Conservation (phyloP, 164 flowering plant genomes). For the Nymphaea thermarum region DNA sequence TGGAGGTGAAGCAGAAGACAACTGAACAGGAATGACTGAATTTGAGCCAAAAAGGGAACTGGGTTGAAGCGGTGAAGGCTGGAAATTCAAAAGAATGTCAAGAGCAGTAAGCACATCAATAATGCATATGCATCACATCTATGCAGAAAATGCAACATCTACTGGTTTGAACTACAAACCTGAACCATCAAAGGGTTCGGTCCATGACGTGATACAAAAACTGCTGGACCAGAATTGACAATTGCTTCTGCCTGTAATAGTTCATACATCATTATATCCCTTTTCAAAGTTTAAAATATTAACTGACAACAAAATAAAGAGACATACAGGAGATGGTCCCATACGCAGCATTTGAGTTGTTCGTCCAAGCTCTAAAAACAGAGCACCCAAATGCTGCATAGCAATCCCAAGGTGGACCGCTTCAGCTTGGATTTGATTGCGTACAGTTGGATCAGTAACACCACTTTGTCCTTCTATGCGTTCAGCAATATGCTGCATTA, state of each 20-base stretch:
- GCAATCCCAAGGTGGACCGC: slow-evolving; percentile 57
- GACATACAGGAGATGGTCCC: slow-evolving; percentile 86
- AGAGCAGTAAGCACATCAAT: no score
- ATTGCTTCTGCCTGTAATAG: slow-evolving; percentile 57
- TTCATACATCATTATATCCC: neutral
- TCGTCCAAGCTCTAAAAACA: slow-evolving; percentile 91
- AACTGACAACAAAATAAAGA: slow-evolving; percentile 1
- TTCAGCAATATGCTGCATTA: slow-evolving; percentile 70
- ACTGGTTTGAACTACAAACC: slow-evolving; percentile 19
- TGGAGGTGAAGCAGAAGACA: slow-evolving; percentile 30
- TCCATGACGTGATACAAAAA: slow-evolving; percentile 77
- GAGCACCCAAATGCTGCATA: slow-evolving; percentile 95
- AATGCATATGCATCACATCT: no score
- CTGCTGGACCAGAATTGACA: slow-evolving; percentile 92
- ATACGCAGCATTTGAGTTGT: slow-evolving; percentile 66
- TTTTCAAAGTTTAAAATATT: neutral
- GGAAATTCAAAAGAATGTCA: slow-evolving; percentile 15
- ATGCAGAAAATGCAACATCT: no score
- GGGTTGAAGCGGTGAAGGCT: slow-evolving; percentile 90
- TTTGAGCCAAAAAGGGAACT: slow-evolving; percentile 57
- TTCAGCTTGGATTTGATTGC: slow-evolving; percentile 69
- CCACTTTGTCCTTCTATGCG: slow-evolving; percentile 60
- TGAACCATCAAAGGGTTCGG: slow-evolving; percentile 99
- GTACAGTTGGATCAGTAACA: slow-evolving; percentile 41
- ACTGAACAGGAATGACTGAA: slow-evolving; percentile 14